Evolutionary conservation across 2,329 filamentous ascomycete species (phyloP).

Genomic region (Tolypocladium tropicale): DNA sequence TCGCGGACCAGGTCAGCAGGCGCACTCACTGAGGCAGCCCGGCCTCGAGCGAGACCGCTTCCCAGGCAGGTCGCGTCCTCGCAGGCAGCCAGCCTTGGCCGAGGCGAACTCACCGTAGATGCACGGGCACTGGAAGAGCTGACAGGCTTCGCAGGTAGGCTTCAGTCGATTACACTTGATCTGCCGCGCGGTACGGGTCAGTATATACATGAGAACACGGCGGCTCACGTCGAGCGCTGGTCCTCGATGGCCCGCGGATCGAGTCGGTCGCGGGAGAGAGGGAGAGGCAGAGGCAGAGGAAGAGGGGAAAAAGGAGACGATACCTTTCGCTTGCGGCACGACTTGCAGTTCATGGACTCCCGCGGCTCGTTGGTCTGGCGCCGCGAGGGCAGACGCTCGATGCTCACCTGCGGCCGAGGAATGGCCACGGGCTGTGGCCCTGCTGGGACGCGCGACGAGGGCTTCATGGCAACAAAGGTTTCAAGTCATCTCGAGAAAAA

Average conservation of each 20-base stretch:
- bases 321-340: conserved; percentile 86
- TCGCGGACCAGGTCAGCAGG: not conserved
- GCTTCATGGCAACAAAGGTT: conserved; percentile 24
- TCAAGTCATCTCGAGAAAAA: not conserved
- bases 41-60: too few relatives aligned
- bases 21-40: not conserved
- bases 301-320: not conserved
- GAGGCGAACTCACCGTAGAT: conserved; percentile 61
- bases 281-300: too few relatives aligned
- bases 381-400: conserved; percentile 65
- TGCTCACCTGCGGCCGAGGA: conserved; percentile 69
- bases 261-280: too few relatives aligned
- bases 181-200: conserved; percentile 31
- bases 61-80: not conserved
- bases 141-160: conserved; percentile 79
- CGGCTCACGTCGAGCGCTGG: not conserved
- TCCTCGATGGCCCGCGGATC: too few relatives aligned
- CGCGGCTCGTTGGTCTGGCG: conserved; percentile 65
- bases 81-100: not conserved
- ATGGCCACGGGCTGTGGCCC: conserved; percentile 39
- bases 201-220: not conserved
- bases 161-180: conserved; percentile 86
- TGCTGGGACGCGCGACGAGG: not conserved
- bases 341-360: conserved; percentile 94
- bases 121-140: conserved; percentile 80